Percentiles rank a stretch among this genome's conserved stretches.
phyloP scores from a whole-genome alignment of 2,329 filamentous ascomycete species.

The Ascochyta viciae-villosae region DNA sequence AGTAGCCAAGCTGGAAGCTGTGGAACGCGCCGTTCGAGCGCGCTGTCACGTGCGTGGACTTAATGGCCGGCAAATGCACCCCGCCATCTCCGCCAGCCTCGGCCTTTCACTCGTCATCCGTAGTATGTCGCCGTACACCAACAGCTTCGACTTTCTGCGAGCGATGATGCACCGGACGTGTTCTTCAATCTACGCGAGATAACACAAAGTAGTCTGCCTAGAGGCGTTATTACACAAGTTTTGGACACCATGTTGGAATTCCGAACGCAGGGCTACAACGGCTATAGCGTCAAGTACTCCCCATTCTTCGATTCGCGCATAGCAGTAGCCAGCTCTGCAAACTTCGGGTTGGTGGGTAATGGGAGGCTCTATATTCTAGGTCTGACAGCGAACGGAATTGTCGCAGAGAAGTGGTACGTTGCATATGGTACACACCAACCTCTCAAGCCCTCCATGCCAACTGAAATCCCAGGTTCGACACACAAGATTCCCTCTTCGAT shows the following conservation, averaged over 20 bases:
- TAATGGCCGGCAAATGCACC: constrained; percentile 14
- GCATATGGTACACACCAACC: not conserved
- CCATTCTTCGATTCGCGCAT: constrained; percentile 96
- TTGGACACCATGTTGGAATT: constrained; percentile 80
- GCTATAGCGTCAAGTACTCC: constrained; percentile 97
- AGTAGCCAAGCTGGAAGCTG: not conserved
- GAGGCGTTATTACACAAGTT: not conserved
- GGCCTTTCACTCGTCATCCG: constrained; percentile 30
- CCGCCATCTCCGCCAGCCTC: constrained; percentile 31
- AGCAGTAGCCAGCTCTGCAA: constrained; percentile 87
- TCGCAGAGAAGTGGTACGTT: constrained; percentile 78
- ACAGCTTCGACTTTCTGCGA: constrained; percentile 19
- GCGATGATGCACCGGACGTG: constrained; percentile 25
- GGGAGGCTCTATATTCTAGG: constrained; percentile 86
- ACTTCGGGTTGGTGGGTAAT: constrained; percentile 97
- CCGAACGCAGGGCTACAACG: constrained; percentile 91
- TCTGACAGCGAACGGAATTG: constrained; percentile 82
- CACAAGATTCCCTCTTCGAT: constrained; percentile 96
- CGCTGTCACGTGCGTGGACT: constrained; percentile 19
- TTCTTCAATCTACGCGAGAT: constrained; percentile 21
- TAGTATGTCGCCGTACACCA: constrained; percentile 27
- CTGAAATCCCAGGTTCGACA: constrained; percentile 74
- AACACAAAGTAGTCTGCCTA: constrained; percentile 4
- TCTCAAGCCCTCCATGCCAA: constrained; percentile 8
- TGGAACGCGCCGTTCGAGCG: constrained; percentile 22